These are phyloP conservation scores for Cetraspora pellucida DNA, from an alignment of 192 early-diverging fungal species.

Conservation along the genomic window DNA sequence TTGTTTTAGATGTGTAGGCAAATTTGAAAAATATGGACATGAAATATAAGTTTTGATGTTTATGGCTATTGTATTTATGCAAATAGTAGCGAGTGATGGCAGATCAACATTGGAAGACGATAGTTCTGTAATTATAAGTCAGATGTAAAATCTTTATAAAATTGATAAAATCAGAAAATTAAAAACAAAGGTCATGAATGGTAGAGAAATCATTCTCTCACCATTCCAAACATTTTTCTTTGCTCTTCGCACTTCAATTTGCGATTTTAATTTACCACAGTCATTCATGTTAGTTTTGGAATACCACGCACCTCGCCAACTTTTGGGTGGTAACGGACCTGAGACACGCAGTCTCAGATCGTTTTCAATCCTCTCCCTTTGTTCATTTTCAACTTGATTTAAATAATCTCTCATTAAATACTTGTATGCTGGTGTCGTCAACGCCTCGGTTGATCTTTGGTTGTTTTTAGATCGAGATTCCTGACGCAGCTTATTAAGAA, in stretches of 20 bases:
- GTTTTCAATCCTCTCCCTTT: background rate
- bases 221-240: slow-evolving; percentile 26
- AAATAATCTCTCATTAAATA: slow-evolving; percentile 15
- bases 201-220: slow-evolving; percentile 1
- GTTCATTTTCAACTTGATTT: background rate
- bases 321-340: slow-evolving; percentile 29
- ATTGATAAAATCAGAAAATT: background rate
- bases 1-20: slow-evolving; percentile 34
- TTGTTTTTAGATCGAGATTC: background rate
- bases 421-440: background rate
- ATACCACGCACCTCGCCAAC: slow-evolving; percentile 22
- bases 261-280: background rate
- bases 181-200: background rate
- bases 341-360: slow-evolving; percentile 16
- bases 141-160: background rate
- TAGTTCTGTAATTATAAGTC: background rate
- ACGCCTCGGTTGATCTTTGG: background rate
- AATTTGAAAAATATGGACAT: slow-evolving; percentile 23
- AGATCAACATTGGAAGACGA: background rate
- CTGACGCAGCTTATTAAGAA: slow-evolving; percentile 3
- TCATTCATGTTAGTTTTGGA: too few species aligned
- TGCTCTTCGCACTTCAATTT: slow-evolving; percentile 5
- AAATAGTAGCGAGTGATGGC: background rate
- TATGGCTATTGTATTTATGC: slow-evolving; percentile 17
- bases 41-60: slow-evolving; percentile 15